Base-by-base conservation (phyloP, 2,329 filamentous ascomycete species). In the Shiraia bambusicola region DNA sequence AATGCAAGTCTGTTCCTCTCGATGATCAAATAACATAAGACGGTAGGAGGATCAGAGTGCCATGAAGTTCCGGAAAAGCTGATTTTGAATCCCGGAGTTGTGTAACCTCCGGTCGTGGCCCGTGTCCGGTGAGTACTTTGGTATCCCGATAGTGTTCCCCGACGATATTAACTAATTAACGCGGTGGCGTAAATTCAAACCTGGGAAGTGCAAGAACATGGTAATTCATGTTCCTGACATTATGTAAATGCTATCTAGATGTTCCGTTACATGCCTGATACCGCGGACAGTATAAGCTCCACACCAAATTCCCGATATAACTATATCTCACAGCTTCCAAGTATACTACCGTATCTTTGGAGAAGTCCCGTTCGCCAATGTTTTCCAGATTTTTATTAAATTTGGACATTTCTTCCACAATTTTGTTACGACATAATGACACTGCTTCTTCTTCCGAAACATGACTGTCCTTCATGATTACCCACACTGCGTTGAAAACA, bases 401-500 rank as follows among this genome's bases (percentile, higher is more conserved):
- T 12, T 53, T 32, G 11, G 42, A 37, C 17, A 58, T 33, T n/a
- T 58, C 34, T 15, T 58, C 40, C 29, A 52, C 54, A 26, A 68
- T 65, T 24, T 49, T 44, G 6, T 47, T 14, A 19, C 40, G 37
- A 33, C 52, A 56, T 3, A 42, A 16, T 13, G 40, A 25, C 32
- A 60, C 60, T 0, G 69, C 69, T 30, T 62, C 50, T 7, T 51
- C 47, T 39, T 62, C 56, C 4, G 37, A 42, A 22, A 65, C 48
- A 1, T 40, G 43, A 24, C 57, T 52, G 51, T 73, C 67, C 29
- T 50, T 47, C 69, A 72, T 72, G 19, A 72, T 49, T 17, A 72
- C 65, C 64, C 62, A 72, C 17, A 73, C 50, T 2, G 65, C 67
- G 37, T 74, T 74, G 36, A 66, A 52, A 2, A 72, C 67, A 39